Percentiles rank a stretch among this genome's conserved stretches.
These are phyloP conservation scores for Aureobasidium sp. DNA, from an alignment of 2,329 filamentous ascomycete genomes.

Conservation along the genomic window DNA sequence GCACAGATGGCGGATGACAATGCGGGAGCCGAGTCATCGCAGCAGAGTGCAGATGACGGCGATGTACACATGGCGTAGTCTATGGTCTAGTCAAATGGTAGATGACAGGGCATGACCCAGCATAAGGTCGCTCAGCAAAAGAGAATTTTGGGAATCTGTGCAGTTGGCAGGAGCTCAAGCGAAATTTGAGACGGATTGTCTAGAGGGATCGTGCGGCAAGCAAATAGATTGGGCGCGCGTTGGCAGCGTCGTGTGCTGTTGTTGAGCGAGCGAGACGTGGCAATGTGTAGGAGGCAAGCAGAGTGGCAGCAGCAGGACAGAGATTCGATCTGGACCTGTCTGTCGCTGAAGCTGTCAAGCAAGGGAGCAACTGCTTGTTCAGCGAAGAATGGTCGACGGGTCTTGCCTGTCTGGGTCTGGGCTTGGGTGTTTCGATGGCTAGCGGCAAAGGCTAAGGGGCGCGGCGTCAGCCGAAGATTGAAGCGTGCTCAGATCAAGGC, in stretches of 20 bases:
- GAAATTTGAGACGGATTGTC: conserved; percentile 11
- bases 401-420: background rate
- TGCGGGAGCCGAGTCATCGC: conserved; percentile 16
- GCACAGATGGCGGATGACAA: conserved; percentile 17
- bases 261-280: background rate
- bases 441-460: background rate
- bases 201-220: background rate
- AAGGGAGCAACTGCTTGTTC: background rate
- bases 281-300: background rate
- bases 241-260: background rate
- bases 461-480: background rate
- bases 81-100: background rate
- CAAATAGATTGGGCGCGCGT: conserved; percentile 1
- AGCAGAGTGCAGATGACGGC: conserved; percentile 18
- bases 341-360: background rate
- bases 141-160: background rate
- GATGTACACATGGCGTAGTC: conserved; percentile 20
- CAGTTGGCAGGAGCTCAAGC: background rate
- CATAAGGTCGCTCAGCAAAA: background rate
- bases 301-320: background rate
- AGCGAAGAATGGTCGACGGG: background rate
- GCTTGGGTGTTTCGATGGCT: background rate
- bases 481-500: background rate
- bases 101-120: background rate
- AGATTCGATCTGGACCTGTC: background rate